Evolutionary conservation across 805 yeast species (phyloP).

Genomic region (Cyberlindnera americana): DNA sequence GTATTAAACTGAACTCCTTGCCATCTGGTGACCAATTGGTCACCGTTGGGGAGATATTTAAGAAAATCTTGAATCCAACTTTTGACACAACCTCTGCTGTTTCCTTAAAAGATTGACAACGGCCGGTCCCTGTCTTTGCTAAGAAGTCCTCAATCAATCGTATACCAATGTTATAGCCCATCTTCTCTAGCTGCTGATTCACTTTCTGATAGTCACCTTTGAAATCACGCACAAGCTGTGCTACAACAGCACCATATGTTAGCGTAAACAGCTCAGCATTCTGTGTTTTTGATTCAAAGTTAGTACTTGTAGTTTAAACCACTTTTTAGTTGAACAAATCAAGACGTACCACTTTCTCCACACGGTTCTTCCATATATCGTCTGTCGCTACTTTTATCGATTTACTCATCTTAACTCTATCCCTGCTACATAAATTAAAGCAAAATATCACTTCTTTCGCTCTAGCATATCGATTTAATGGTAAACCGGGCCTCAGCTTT

Average conservation of each 20-base stretch:
- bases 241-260: slow-evolving; percentile 91
- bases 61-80: slow-evolving; percentile 85
- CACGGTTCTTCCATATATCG: slow-evolving; percentile 85
- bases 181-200: slow-evolving; percentile 76
- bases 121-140: slow-evolving; percentile 78
- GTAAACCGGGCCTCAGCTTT: too few relatives aligned
- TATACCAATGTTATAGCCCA: slow-evolving; percentile 95
- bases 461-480: too few relatives aligned
- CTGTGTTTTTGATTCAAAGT: too few relatives aligned
- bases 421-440: neutral
- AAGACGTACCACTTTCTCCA: slow-evolving; percentile 72
- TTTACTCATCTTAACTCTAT: slow-evolving; percentile 32
- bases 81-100: slow-evolving; percentile 85
- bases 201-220: slow-evolving; percentile 73
- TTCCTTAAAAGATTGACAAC: slow-evolving; percentile 77
- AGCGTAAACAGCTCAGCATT: slow-evolving; percentile 92
- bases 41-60: slow-evolving; percentile 75
- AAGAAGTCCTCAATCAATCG: slow-evolving; percentile 89
- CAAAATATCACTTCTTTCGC: neutral
- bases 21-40: slow-evolving; percentile 75
- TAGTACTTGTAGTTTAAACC: too few relatives aligned
- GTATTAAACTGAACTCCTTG: slow-evolving; percentile 65
- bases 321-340: too few relatives aligned
- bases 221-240: slow-evolving; percentile 84
- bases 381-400: slow-evolving; percentile 59